phyloP scores from a whole-genome alignment of 257 asterid species.

The Solanum phureja region DNA sequence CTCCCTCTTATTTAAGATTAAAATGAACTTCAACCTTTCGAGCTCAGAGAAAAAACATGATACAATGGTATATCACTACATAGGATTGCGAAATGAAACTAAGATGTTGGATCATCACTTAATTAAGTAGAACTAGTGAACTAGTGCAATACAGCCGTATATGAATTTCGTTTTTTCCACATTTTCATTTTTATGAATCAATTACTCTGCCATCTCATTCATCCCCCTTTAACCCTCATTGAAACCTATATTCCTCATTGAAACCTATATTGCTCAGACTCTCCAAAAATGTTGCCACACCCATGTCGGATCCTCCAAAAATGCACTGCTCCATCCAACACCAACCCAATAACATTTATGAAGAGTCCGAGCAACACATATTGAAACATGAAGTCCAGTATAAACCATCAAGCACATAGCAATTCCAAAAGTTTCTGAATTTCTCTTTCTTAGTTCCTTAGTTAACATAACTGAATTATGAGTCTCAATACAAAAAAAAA shows the following conservation, averaged over 20 bases:
- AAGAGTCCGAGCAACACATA: neutral
- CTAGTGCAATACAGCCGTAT: neutral
- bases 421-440: neutral
- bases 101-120: neutral
- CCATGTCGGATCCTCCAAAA: neutral
- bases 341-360: neutral
- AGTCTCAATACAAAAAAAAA: neutral
- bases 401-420: neutral
- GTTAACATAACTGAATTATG: neutral
- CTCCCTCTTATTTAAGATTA: neutral
- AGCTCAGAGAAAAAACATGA: neutral
- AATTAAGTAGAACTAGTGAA: neutral
- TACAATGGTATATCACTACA: neutral
- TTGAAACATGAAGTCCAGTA: neutral
- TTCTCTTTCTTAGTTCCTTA: neutral
- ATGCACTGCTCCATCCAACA: neutral
- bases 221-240: neutral
- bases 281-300: neutral
- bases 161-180: neutral
- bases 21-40: neutral
- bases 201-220: neutral
- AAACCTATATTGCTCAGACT: neutral
- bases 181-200: neutral
- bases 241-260: neutral
- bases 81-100: neutral